Percentiles rank a stretch among this genome's conserved stretches.
Evolutionary conservation across 1,139 yeast genomes (phyloP).

Genomic region (Saccharomyces pastorianus): DNA sequence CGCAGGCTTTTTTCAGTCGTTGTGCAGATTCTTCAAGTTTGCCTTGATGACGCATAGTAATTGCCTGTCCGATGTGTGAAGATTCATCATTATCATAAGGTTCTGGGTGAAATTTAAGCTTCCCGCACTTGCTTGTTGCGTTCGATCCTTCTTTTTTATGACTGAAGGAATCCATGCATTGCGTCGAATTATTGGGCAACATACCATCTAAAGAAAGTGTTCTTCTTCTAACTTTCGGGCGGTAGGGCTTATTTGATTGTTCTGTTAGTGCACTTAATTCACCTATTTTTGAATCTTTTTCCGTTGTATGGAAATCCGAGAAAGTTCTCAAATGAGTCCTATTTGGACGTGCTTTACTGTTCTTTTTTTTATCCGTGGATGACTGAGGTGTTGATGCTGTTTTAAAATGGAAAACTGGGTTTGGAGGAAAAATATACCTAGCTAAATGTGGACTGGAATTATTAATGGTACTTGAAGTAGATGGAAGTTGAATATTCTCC

Average conservation of each 20-base stretch:
- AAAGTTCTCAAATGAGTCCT: conserved; percentile 9
- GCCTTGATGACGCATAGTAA: conserved; percentile 48
- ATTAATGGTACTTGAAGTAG: conserved; percentile 1
- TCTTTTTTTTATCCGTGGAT: not conserved
- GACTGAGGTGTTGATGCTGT: not conserved
- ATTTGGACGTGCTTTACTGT: conserved; percentile 1
- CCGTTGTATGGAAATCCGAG: conserved; percentile 7
- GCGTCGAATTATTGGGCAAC: not conserved
- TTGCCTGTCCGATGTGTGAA: conserved; percentile 35
- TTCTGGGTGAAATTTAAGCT: not conserved
- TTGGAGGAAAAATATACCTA: conserved; percentile 11
- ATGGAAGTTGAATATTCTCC: conserved; percentile 5
- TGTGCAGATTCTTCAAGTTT: conserved; percentile 62
- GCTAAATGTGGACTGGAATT: conserved; percentile 1
- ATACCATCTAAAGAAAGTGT: not conserved
- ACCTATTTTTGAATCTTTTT: not conserved
- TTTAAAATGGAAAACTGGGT: conserved; percentile 9
- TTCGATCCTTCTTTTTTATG: not conserved
- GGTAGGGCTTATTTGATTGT: not conserved
- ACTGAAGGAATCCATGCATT: not conserved
- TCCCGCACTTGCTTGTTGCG: not conserved
- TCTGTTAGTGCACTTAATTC: not conserved
- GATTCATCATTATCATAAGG: conserved; percentile 8
- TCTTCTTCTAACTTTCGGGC: conserved; percentile 6
- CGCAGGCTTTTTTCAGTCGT: conserved; percentile 42